phyloP scores from a whole-genome alignment of 2,329 filamentous ascomycete genomes.

The Amylocarpus encephaloides region DNA sequence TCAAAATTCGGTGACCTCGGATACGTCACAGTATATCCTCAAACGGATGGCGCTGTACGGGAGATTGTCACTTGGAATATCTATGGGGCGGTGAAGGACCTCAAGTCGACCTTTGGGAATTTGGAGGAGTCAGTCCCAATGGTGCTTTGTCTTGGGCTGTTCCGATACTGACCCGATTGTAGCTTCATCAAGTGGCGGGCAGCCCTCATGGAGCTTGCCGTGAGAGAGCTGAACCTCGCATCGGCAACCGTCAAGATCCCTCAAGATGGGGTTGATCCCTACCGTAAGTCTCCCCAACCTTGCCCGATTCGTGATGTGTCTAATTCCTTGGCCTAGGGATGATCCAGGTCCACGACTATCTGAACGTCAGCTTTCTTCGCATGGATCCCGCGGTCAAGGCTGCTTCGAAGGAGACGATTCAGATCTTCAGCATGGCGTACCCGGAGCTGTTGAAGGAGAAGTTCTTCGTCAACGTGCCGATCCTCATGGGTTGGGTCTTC shows the following conservation, averaged over 20 bases:
- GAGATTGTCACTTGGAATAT: conserved; percentile 88
- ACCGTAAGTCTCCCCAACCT: conserved; percentile 44
- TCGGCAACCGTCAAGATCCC: conserved; percentile 57
- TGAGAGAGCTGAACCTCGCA: conserved; percentile 65
- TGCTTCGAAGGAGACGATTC: conserved; percentile 74
- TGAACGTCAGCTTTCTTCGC: conserved; percentile 78
- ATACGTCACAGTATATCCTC: conserved; percentile 68
- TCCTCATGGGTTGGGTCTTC: conserved; percentile 86
- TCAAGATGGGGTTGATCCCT: conserved; percentile 67
- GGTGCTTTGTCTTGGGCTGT: background rate
- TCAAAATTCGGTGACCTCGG: conserved; percentile 72
- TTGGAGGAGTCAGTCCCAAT: conserved; percentile 59
- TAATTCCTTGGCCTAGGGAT: conserved; percentile 38
- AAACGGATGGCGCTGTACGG: conserved; percentile 42
- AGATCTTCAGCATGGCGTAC: conserved; percentile 74
- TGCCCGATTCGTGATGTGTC: background rate
- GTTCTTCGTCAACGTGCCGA: conserved; percentile 88
- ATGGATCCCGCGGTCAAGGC: conserved; percentile 71
- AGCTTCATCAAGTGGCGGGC: conserved; percentile 89
- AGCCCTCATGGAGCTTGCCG: conserved; percentile 80
- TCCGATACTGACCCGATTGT: conserved; percentile 5
- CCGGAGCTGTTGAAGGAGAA: conserved; percentile 85
- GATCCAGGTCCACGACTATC: conserved; percentile 90
- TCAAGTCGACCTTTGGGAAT: conserved; percentile 74
- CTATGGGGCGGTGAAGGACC: conserved; percentile 80